These are phyloP conservation scores for Sanguinoderma infundibulare DNA, from an alignment of 1,284 basidiomycete species.

Conservation along the genomic window DNA sequence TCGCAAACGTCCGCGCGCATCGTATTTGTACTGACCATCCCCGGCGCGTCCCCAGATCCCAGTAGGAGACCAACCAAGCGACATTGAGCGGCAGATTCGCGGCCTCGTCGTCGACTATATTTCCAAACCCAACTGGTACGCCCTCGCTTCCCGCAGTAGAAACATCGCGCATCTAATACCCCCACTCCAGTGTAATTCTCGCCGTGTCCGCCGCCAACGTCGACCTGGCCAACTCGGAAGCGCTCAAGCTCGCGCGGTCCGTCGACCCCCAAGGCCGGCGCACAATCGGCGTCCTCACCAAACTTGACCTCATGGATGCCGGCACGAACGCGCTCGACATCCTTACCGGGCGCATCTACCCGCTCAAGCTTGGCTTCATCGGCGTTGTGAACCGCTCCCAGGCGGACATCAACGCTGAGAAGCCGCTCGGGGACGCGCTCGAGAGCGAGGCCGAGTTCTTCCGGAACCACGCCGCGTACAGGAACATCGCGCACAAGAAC, in stretches of 20 bases:
- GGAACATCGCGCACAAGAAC: slow-evolving; percentile 97
- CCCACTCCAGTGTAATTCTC: slow-evolving; percentile 80
- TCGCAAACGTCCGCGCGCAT: neutral
- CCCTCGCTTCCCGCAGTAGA: slow-evolving; percentile 1
- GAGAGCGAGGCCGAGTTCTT: slow-evolving; percentile 94
- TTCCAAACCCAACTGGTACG: slow-evolving; percentile 93
- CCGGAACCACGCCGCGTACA: slow-evolving; percentile 86
- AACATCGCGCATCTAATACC: too few relatives aligned
- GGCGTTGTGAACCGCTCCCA: slow-evolving; percentile 98
- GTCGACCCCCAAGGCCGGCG: slow-evolving; percentile 80
- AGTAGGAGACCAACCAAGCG: slow-evolving; percentile 89
- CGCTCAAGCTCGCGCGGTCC: slow-evolving; percentile 93
- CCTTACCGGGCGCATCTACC: slow-evolving; percentile 95
- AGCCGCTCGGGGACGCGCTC: slow-evolving; percentile 86
- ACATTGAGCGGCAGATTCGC: slow-evolving; percentile 97
- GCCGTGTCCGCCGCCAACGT: slow-evolving; percentile 98
- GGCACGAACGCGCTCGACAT: slow-evolving; percentile 98
- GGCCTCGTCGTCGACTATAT: slow-evolving; percentile 94
- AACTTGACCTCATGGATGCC: slow-evolving; percentile 98
- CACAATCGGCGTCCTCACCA: slow-evolving; percentile 59
- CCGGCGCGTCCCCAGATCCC: slow-evolving; percentile 64
- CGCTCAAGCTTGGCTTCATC: slow-evolving; percentile 97
- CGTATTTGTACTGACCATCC: slow-evolving; percentile 2
- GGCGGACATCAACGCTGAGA: slow-evolving; percentile 94
- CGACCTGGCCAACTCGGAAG: slow-evolving; percentile 97